Evolutionary conservation across 257 asterid genomes (phyloP).

Genomic region (Salvia hispanica): DNA sequence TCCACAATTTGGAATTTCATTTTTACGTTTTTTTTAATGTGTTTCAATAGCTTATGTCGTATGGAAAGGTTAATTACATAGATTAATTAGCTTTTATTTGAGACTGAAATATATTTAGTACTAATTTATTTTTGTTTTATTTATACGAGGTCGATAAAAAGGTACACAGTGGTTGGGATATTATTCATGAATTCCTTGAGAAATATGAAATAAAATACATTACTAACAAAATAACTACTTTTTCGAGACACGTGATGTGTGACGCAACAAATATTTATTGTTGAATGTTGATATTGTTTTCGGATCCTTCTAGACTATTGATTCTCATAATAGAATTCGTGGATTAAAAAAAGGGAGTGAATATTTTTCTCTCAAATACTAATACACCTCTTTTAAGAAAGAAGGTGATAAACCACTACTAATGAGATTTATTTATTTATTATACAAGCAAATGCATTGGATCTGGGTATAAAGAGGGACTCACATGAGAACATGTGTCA

Average conservation of each 20-base stretch:
- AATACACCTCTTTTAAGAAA: not conserved
- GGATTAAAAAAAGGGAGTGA: not conserved
- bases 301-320: conserved; percentile 5
- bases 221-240: too few relatives aligned
- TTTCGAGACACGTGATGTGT: conserved; percentile 15
- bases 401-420: not conserved
- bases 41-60: not conserved
- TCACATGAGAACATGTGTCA: conserved; percentile 20
- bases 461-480: not conserved
- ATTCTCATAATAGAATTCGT: not conserved
- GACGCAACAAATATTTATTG: conserved; percentile 17
- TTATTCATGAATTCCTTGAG: too few relatives aligned
- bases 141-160: not conserved
- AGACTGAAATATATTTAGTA: not conserved
- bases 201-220: too few relatives aligned
- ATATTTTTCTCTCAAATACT: not conserved
- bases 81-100: not conserved
- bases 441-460: not conserved
- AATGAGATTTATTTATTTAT: not conserved
- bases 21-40: too few relatives aligned
- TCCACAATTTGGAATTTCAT: not conserved
- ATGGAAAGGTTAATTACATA: not conserved
- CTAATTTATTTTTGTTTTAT: not conserved
- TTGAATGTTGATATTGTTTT: not conserved
- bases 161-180: not conserved